Conservation (phyloP, 768 basidiomycete genomes). For the Leccinum boreale region DNA sequence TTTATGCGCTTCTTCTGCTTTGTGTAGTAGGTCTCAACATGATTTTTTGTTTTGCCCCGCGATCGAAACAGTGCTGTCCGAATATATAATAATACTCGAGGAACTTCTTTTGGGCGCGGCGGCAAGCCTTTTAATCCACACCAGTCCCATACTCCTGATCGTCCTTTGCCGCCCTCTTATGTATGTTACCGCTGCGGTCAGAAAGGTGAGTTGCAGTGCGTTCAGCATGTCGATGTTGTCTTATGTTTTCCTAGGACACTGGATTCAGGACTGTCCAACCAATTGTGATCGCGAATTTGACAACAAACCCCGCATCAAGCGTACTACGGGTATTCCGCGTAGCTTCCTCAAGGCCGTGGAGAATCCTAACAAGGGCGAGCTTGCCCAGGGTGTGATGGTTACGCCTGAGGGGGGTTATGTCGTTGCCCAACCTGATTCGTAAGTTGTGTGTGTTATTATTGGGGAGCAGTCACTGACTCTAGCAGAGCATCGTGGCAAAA, state of each 20-base stretch:
- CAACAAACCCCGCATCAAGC: conserved; percentile 91
- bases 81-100: conserved; percentile 62
- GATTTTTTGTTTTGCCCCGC: conserved; percentile 38
- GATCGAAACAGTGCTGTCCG: conserved; percentile 57
- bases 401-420: conserved; percentile 99
- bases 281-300: conserved; percentile 95
- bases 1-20: conserved; percentile 50
- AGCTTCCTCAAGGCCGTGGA: conserved; percentile 97
- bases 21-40: conserved; percentile 77
- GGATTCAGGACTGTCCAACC: conserved; percentile 99
- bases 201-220: conserved; percentile 61
- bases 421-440: conserved; percentile 95
- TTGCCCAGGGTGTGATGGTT: conserved; percentile 92
- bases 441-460: conserved; percentile 33
- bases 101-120: conserved; percentile 58
- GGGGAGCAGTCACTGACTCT: background rate
- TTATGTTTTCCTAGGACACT: conserved; percentile 66
- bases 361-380: conserved; percentile 67
- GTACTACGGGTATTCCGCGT: conserved; percentile 97
- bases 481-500: conserved; percentile 92
- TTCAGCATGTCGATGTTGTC: background rate
- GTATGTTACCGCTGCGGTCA: conserved; percentile 98
- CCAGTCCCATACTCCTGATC: conserved; percentile 57
- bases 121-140: conserved; percentile 48
- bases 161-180: conserved; percentile 89